These are phyloP conservation scores for Cymbopogon flexuosus DNA, from an alignment of 202 grass and related monocot species.

Conservation along the genomic window DNA sequence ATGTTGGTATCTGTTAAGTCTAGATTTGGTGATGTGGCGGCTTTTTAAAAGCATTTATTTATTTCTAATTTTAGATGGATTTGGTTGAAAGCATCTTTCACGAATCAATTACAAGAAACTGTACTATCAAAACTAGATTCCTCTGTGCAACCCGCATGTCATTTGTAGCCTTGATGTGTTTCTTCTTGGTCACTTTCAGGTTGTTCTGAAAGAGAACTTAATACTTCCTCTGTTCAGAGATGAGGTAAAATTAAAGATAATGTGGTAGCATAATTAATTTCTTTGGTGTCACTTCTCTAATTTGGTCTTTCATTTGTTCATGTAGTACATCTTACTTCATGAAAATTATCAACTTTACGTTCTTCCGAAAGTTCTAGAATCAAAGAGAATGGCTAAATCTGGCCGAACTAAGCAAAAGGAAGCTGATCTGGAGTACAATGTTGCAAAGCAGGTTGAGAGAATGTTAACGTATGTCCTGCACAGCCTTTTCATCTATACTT, in stretches of 20 bases:
- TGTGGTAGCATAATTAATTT: slow-evolving; percentile 9
- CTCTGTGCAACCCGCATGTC: not conserved
- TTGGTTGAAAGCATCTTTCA: not conserved
- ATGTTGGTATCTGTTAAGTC: slow-evolving; percentile 10
- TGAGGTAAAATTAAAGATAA: slow-evolving; percentile 55
- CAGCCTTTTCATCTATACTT: slow-evolving; percentile 18
- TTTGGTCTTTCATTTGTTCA: slow-evolving; percentile 5
- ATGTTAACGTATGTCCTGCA: slow-evolving; percentile 76
- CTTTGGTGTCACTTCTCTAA: slow-evolving; percentile 35
- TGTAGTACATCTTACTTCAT: slow-evolving; percentile 84
- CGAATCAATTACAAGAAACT: not conserved
- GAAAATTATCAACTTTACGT: slow-evolving; percentile 93
- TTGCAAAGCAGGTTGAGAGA: slow-evolving; percentile 96
- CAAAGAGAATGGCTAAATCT: slow-evolving; percentile 95
- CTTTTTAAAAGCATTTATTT: not conserved
- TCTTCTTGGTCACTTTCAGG: slow-evolving; percentile 43
- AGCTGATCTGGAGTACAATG: slow-evolving; percentile 97
- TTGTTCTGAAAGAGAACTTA: slow-evolving; percentile 95
- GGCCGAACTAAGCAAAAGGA: slow-evolving; percentile 96
- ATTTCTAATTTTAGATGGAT: slow-evolving; percentile 4
- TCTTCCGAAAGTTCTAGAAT: slow-evolving; percentile 91
- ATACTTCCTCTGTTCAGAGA: slow-evolving; percentile 93
- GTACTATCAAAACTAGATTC: not conserved
- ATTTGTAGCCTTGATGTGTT: slow-evolving; percentile 1
- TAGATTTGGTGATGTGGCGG: not conserved